phyloP scores from a whole-genome alignment of 2,329 filamentous ascomycete species.

The Aspergillus sp. region DNA sequence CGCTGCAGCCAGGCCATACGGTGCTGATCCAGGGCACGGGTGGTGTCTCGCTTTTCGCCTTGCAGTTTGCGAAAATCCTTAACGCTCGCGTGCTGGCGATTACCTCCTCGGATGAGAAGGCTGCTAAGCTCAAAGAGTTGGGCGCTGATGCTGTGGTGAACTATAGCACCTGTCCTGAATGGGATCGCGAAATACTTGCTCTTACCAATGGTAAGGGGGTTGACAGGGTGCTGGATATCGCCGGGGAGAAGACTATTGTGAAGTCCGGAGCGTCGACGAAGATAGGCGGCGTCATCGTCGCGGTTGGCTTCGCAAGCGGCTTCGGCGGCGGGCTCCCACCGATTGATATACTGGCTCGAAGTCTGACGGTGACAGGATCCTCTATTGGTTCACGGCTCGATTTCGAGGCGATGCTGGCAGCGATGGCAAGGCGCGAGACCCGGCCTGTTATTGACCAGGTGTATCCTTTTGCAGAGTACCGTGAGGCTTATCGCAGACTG shows the following conservation, averaged over 20 bases:
- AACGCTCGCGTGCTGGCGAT: constrained; percentile 15
- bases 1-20: constrained; percentile 1
- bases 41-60: constrained; percentile 7
- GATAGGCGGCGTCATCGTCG: constrained; percentile 44
- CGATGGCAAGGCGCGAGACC: constrained; percentile 48
- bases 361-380: constrained; percentile 52
- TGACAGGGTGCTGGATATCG: constrained; percentile 60
- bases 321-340: constrained; percentile 15
- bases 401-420: constrained; percentile 55
- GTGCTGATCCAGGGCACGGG: constrained; percentile 14
- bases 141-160: constrained; percentile 12
- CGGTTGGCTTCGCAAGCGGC: constrained; percentile 42
- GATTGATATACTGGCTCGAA: constrained; percentile 30
- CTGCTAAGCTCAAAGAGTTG: constrained; percentile 11
- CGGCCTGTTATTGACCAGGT: constrained; percentile 41
- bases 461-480: constrained; percentile 49
- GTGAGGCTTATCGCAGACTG: constrained; percentile 51
- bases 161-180: constrained; percentile 7
- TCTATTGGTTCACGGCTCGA: constrained; percentile 51
- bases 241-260: constrained; percentile 45
- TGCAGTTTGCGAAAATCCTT: constrained; percentile 7
- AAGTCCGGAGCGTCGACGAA: constrained; percentile 48
- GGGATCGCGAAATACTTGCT: constrained; percentile 42
- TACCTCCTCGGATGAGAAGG: constrained; percentile 18
- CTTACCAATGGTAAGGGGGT: constrained; percentile 51